Base-by-base conservation (phyloP, 2,329 filamentous ascomycete genomes). In the Pyrenophora seminiperda region DNA sequence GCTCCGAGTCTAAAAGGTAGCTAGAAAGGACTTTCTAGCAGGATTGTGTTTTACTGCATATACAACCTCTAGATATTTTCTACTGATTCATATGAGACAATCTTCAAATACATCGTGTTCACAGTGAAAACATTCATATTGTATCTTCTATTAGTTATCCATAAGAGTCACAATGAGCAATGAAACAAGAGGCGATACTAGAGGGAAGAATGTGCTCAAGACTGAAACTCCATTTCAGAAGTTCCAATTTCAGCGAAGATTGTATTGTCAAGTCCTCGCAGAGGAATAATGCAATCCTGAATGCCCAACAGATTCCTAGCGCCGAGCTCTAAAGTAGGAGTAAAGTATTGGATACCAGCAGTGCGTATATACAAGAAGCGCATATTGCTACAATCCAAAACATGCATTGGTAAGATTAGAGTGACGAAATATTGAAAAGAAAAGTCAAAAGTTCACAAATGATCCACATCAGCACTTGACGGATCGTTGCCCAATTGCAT, bases 391-490 rank as follows among this genome's bases (percentile, higher is more conserved):
- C 32, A 24, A 11, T 13, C 43, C 34, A 40, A 40, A 19, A 10
- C 14, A 40, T 40, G 17, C 37, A 18, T 46, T 42, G 45, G 6
- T 22, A 33, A 27, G 24, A 41, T 49, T 38, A 49, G 29, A 48
- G 32, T 17, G 32, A 11, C 10, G 17, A 49, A 44, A 30, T 32
- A 34, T 36, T 34, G 3, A 20, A 40, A 41, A 14, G 15, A 40
- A 43, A 41, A 29, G 30, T 40, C 20, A 30, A 36, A 36, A 46
- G 51, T 24, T 32, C 47, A 47, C 40, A 52, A 49, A 54, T 63
- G 67, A 70, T 71, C 69, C 67, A 65, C 68, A 71, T 72, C 68
- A 72, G 69, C 69, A 69, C 69, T 71, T 72, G 69, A 72, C 69
- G 67, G 69, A 72, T 72, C 69, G 64, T 66, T 65, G 9, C 63